phyloP scores from a whole-genome alignment of 345 rosid genomes.

The Clausena lansium region DNA sequence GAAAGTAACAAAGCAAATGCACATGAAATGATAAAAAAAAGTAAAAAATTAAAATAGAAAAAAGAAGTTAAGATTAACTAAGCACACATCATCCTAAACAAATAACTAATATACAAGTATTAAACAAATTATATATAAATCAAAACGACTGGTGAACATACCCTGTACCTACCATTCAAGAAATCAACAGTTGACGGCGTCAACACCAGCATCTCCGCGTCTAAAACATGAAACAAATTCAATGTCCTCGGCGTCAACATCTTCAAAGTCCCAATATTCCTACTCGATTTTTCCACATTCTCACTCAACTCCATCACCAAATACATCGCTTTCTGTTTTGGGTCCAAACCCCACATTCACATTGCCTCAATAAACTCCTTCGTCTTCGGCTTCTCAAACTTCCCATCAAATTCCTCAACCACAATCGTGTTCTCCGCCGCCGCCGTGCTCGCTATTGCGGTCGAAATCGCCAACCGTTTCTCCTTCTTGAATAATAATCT shows the following conservation, averaged over 20 bases:
- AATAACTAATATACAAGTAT: no score
- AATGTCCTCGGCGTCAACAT: slow-evolving; percentile 87
- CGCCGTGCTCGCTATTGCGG: slow-evolving; percentile 71
- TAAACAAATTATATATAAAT: no score
- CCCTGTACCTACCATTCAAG: slow-evolving; percentile 75
- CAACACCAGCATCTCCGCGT: slow-evolving; percentile 74
- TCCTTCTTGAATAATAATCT: slow-evolving; percentile 44
- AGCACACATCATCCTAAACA: no score
- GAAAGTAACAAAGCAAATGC: no score
- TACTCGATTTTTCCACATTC: slow-evolving; percentile 57
- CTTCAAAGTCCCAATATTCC: slow-evolving; percentile 85
- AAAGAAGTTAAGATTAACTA: no score
- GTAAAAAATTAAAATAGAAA: no score
- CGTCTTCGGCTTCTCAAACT: slow-evolving; percentile 76
- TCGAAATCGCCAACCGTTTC: slow-evolving; percentile 76
- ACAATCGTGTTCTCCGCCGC: slow-evolving; percentile 59
- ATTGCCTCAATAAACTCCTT: slow-evolving; percentile 76
- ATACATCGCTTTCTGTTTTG: slow-evolving; percentile 80
- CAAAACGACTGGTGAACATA: no score
- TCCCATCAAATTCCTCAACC: slow-evolving; percentile 83
- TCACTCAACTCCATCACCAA: slow-evolving; percentile 68
- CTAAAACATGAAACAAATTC: slow-evolving; percentile 85
- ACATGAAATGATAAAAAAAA: no score
- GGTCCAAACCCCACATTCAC: slow-evolving; percentile 89
- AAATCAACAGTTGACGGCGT: slow-evolving; percentile 72